A percentile compares a stretch with the other conserved stretches of the same genome.
These are phyloP conservation scores for Phytopythium boreale DNA, from an alignment of 352 stramenopile species.

Conservation along the genomic window DNA sequence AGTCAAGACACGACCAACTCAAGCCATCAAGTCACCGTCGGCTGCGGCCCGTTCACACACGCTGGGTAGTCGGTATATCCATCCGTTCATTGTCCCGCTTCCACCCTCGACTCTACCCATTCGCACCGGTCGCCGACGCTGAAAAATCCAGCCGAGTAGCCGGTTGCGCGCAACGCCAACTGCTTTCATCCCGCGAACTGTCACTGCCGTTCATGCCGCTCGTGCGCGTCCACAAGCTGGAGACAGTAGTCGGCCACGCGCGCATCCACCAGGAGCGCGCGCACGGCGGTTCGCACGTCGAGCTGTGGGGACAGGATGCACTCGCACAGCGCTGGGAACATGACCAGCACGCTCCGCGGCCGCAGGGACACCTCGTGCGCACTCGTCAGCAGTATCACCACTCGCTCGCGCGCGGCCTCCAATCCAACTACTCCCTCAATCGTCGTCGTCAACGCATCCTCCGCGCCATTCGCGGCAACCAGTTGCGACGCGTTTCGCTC, in stretches of 20 bases:
- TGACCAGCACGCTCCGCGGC: slow-evolving; percentile 55
- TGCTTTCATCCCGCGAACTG: background rate
- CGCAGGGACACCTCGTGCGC: slow-evolving; percentile 49
- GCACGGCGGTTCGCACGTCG: slow-evolving; percentile 65
- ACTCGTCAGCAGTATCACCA: slow-evolving; percentile 68
- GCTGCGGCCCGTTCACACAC: background rate
- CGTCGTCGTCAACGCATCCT: background rate
- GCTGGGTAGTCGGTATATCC: background rate
- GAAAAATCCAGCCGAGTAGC: background rate
- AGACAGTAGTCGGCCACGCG: slow-evolving; percentile 55
- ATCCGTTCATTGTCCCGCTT: background rate
- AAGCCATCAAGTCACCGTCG: background rate
- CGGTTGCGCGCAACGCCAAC: background rate
- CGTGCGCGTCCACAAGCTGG: slow-evolving; percentile 33
- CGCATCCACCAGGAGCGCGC: slow-evolving; percentile 56
- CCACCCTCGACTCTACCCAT: background rate
- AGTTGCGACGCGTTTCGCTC: slow-evolving; percentile 20
- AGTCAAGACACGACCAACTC: background rate
- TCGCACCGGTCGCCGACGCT: too few relatives aligned
- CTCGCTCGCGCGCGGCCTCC: slow-evolving; percentile 44
- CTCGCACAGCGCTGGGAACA: slow-evolving; percentile 74
- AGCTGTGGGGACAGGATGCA: slow-evolving; percentile 71
- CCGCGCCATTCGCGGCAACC: background rate
- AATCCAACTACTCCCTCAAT: slow-evolving; percentile 1
- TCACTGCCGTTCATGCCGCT: slow-evolving; percentile 8